Percentiles rank a stretch among this genome's conserved stretches.
phyloP scores from a whole-genome alignment of 2,329 filamentous ascomycete species.

The Apiospora marii region DNA sequence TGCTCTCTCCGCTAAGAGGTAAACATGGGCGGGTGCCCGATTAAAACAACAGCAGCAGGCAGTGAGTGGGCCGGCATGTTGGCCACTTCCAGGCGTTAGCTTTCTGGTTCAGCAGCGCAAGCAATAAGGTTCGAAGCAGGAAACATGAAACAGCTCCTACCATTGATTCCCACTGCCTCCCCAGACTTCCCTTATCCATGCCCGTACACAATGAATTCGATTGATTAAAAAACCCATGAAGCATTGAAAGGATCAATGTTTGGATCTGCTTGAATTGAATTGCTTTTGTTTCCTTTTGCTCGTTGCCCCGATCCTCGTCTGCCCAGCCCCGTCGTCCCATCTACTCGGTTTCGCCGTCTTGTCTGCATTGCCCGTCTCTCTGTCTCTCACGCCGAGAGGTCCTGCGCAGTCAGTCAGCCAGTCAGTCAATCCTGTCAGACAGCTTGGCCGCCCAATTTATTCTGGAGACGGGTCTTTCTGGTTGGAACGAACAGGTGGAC shows the following conservation, averaged over 20 bases:
- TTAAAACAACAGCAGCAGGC: background rate
- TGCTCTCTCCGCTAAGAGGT: background rate
- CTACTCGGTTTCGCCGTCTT: background rate
- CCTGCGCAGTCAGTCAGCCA: background rate
- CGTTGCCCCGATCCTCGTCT: background rate
- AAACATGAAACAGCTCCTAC: constrained; percentile 18
- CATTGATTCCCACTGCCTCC: background rate
- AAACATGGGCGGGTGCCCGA: background rate
- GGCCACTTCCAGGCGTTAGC: background rate
- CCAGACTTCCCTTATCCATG: background rate
- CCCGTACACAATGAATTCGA: background rate
- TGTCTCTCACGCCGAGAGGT: background rate
- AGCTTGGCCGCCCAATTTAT: background rate
- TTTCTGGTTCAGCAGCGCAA: background rate
- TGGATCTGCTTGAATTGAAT: background rate
- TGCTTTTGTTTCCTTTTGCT: background rate
- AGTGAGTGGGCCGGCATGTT: background rate
- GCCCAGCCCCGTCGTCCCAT: background rate
- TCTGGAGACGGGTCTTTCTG: background rate
- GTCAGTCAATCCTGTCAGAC: constrained; percentile 2
- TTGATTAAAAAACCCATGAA: background rate
- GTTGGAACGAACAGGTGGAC: background rate
- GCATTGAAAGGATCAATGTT: background rate
- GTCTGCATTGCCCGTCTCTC: background rate
- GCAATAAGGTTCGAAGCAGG: constrained; percentile 18